Conservation (phyloP, 129 eudicot species). For the Escallonia herrerae region DNA sequence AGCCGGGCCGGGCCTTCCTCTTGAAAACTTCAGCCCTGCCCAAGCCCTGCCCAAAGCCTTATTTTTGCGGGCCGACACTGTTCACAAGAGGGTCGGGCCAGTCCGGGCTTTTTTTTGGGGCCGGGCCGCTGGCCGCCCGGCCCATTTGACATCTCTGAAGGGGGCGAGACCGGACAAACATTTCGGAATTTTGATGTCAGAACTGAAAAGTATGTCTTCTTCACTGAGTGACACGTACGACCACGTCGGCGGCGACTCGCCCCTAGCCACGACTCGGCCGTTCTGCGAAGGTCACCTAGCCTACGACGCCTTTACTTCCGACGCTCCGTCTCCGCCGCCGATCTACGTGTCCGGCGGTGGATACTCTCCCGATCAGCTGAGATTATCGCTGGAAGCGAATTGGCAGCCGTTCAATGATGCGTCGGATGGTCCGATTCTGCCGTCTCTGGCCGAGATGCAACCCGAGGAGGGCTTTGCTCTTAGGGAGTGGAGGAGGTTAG, state of each 20-base stretch:
- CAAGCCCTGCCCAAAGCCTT: too few species aligned
- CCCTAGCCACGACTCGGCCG: slow-evolving; percentile 25
- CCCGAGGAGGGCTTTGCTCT: slow-evolving; percentile 56
- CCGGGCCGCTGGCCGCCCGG: too few species aligned
- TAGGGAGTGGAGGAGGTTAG: slow-evolving; percentile 71
- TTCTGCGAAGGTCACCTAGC: slow-evolving; percentile 23
- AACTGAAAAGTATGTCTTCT: slow-evolving; percentile 29
- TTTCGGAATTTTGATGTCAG: neutral
- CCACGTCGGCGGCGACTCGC: slow-evolving; percentile 21
- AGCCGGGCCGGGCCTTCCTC: too few species aligned
- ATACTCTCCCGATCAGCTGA: slow-evolving; percentile 21
- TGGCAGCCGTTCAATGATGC: slow-evolving; percentile 6
- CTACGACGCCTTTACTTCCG: slow-evolving; percentile 10
- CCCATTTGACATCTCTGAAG: too few species aligned
- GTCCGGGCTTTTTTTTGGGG: too few species aligned
- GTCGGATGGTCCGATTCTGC: slow-evolving; percentile 33
- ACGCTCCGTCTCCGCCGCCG: slow-evolving; percentile 14
- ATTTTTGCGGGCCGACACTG: too few species aligned
- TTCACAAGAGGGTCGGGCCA: too few species aligned
- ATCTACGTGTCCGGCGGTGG: slow-evolving; percentile 29
- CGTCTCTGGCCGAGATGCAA: slow-evolving; percentile 45
- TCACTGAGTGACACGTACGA: slow-evolving; percentile 32
- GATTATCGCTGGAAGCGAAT: slow-evolving; percentile 18
- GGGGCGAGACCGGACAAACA: neutral
- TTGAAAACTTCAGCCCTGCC: too few species aligned